Base-by-base conservation (phyloP, 2,329 filamentous ascomycete species). In the Cladosporium halotolerans region DNA sequence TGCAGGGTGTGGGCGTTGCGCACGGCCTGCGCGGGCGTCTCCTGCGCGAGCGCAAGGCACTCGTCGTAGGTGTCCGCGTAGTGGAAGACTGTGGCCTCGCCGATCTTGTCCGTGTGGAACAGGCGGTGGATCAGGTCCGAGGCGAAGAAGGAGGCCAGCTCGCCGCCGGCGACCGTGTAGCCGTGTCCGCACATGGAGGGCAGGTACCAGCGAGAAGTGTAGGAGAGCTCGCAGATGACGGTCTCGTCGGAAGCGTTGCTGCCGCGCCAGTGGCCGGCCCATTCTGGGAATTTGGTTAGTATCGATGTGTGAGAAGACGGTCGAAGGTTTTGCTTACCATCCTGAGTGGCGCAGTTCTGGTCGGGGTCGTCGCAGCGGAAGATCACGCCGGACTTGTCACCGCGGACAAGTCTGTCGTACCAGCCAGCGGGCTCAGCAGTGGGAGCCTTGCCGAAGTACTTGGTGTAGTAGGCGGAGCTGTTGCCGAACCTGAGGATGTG, bases 361-460 rank as follows among this genome's bases (percentile, higher is more conserved):
- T 88, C 85, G 0, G 80, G 77, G 58, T 88, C 80, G 56, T 88
- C 85, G 60, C 85, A 87, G 16, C 84, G 79, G 73, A 87, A 86
- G 14, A 82, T 63, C 43, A 84, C 73, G 23, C 72, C 75, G 0
- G 71, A 70, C 62, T 80, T 80, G 67, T 86, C 77, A 1, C 76
- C 81, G 41, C 75, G 74, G 60, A 80, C 72, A 32, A 88, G 72
- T 54, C 79, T 77, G 50, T 84, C 79, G 59, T 77, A 84, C 73
- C 81, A 83, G 4, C 84, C 85, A 40, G 83, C 73, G 3, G 80
- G 76, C 57, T 78, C 75, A 18, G 77, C 76, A 2, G 82, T 80
- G 3, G 81, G 73, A 1, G 73, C 73, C 49, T 79, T 75, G 43
- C 84, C 82, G 63, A 88, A 88, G 70, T 86, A 88, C 70, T 83